A percentile compares a stretch with the other conserved stretches of the same genome.
Evolutionary conservation across 148 eudicot species (phyloP).

Genomic region (Polygonum aviculare): DNA sequence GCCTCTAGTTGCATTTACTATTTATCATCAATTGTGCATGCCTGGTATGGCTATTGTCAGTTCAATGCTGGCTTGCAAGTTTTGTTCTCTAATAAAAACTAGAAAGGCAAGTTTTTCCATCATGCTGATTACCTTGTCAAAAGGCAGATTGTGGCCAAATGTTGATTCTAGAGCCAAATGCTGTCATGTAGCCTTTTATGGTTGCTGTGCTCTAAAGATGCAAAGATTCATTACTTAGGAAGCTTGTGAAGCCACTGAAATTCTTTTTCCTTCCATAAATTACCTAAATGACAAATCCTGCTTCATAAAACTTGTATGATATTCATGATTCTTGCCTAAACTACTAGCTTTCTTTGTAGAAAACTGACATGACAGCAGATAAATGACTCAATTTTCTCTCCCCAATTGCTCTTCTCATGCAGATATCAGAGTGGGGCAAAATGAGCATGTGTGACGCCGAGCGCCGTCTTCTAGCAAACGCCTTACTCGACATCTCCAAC

Average conservation of each 20-base stretch:
- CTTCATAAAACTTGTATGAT: neutral
- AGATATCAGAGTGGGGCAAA: conserved; percentile 15
- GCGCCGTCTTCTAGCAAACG: conserved; percentile 14
- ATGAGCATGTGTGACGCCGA: conserved; percentile 21
- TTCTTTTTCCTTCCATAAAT: neutral
- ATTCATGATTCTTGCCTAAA: neutral
- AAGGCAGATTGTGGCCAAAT: neutral
- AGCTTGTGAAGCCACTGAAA: neutral
- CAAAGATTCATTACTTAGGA: neutral
- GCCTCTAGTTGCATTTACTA: neutral
- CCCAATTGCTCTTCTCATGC: neutral
- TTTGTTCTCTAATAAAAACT: neutral
- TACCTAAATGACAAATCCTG: neutral
- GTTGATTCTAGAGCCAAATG: neutral
- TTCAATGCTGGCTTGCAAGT: neutral
- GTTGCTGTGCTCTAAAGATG: neutral
- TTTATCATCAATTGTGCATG: neutral
- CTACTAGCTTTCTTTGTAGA: neutral
- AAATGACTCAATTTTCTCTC: neutral
- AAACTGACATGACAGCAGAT: neutral
- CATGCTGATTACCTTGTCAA: neutral
- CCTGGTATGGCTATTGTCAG: neutral
- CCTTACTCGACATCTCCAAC: conserved; percentile 11
- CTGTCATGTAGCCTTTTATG: neutral
- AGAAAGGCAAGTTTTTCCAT: neutral